Evolutionary conservation across 2,329 filamentous ascomycete genomes (phyloP), one percentile per base, ranked within the genome.

Genomic region (Nannizziopsis arthrosporioides): DNA sequence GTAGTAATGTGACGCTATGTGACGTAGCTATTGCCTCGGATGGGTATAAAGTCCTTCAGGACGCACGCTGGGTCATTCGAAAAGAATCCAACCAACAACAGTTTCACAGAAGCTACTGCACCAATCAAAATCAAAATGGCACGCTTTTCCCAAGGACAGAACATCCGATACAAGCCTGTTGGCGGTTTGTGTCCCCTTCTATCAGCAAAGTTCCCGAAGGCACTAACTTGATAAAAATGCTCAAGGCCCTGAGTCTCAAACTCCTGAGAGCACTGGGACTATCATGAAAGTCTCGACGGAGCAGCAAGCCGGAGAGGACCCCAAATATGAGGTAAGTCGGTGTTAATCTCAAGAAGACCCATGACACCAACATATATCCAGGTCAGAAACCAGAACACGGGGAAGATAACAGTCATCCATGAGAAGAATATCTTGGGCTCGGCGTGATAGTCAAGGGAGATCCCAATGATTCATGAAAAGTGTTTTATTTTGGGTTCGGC

Each of bases 161-260:
- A 53, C 8, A 63, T 66, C 35, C 56, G 57, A 30, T 66, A 66
- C 53, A 65, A 64, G 53, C 63, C 63, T 10, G 58, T 66, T 35
- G 63, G 63, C 39, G 63, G 63, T 64, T 54, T 31, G 55, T 52
- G 34, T 19, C 9, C 31, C 18, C n/a, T 7, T 32, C 11, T 42
- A 19, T 37, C 15, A 22, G 22, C 34, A 17, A 19, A 17, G 7
- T 37, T 12, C 31, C 9, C 11, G 27, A 42, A 47, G 19, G 11
- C n/a, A 35, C 19, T 41, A 30, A 32, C 35, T 15, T 22, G 15
- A 32, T 36, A 18, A 14, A 12, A 17, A 10, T 34, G 11, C 27
- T 18, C n/a, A n/a, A 66, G 63, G 62, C 12, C 59, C 57, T 31
- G 56, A 60, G 2, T 61, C 59, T 9, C 56, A 60, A 22, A 66